Base-by-base conservation (phyloP, 345 rosid species). In the Atalantia buxifolia region DNA sequence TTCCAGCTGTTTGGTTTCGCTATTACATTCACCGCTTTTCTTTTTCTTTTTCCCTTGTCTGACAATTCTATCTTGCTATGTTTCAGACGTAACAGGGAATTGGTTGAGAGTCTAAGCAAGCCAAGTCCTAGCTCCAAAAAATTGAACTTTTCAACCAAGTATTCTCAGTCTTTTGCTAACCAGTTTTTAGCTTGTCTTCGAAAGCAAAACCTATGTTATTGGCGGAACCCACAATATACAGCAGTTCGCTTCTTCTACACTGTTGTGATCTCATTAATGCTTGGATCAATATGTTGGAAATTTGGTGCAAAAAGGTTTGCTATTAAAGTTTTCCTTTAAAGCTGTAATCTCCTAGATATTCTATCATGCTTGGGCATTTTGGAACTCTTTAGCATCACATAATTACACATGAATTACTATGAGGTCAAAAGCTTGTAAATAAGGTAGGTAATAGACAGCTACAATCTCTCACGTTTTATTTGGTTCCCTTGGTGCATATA, bases 171-270 rank as follows among this genome's bases (percentile, higher is more conserved):
- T 12, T 86, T 89, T 69, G 83, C 86, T 56, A 90, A 87, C 38
- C 98, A 94, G 88, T 91, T 94, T 76, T 81, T 92, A 79, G 92
- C 98, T 35, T 96, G 99, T 67, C 94, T 96, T 60, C 92, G 98
- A 97, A 94, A 96, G 90, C 98, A 96, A 86, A 90, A 96, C 77
- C 87, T 96, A 31, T 96, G 97, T 21, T 96, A 96, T 68, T 96
- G 99, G 98, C 84, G 99, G 76, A 91, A 91, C 79, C 98, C 99
- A 40, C 97, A 96, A 72, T 96, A 96, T 83, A 96, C 97, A 1
- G 99, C 99, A 16, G 98, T 96, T 81, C 95, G 97, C 53, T 91
- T 90, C 91, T 96, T 94, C 87, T 96, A 96, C 90, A 96, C 99
- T 10, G 86, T 92, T 53, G 83, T 96, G 28, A 96, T 96, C 79